phyloP scores from a whole-genome alignment of 2,329 filamentous ascomycete genomes.

The Colletotrichum eremochloae region DNA sequence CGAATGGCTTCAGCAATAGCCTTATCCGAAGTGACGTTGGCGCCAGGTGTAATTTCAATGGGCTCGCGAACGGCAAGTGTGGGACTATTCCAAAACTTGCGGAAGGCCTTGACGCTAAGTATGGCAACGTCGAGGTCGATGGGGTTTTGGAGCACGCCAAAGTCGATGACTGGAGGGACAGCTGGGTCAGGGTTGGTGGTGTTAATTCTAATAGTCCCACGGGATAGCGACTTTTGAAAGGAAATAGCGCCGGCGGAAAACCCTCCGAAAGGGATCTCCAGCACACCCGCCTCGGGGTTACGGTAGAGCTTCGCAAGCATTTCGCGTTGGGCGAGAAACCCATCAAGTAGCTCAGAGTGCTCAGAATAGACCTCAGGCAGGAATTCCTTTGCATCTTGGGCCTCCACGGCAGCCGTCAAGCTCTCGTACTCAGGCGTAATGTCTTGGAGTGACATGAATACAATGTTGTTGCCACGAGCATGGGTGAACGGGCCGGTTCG shows the following conservation, averaged over 20 bases:
- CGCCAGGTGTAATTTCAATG: conserved; percentile 29
- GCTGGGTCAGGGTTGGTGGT: conserved; percentile 48
- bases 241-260: conserved; percentile 49
- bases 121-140: conserved; percentile 50
- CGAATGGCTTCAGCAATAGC: conserved; percentile 17
- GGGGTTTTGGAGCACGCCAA: conserved; percentile 54
- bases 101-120: conserved; percentile 52
- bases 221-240: conserved; percentile 54
- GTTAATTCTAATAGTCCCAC: conserved; percentile 56
- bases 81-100: conserved; percentile 45
- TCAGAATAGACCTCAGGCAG: conserved; percentile 48
- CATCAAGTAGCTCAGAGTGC: conserved; percentile 52
- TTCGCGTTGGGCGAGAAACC: conserved; percentile 54
- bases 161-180: conserved; percentile 54
- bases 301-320: conserved; percentile 48
- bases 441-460: conserved; percentile 44
- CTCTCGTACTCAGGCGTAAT: conserved; percentile 46
- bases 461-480: conserved; percentile 43
- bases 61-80: conserved; percentile 12
- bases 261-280: conserved; percentile 51
- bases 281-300: conserved; percentile 45
- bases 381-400: conserved; percentile 51
- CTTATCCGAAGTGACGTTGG: conserved; percentile 25
- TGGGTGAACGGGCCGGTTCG: conserved; percentile 50
- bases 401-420: conserved; percentile 48